Base-by-base conservation (phyloP, 495 filamentous ascomycete genomes). In the Aspergillus steynii region DNA sequence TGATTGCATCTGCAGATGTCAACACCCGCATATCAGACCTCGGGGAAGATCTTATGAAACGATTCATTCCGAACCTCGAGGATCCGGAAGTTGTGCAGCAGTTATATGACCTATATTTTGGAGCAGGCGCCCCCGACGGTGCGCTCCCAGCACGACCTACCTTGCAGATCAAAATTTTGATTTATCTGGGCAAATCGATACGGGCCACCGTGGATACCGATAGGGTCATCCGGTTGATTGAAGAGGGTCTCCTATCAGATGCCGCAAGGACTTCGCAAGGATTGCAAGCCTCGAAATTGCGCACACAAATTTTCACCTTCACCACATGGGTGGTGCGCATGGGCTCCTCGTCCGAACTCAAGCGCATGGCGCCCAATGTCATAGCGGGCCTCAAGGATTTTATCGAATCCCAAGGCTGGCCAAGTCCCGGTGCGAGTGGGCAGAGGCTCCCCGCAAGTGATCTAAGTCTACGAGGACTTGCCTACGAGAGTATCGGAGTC, bases 271-370 rank as follows among this genome's bases (percentile, higher is more conserved):
- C 81, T 56, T 71, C 82, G 28, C 77, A 83, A 55, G 88, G 88
- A 1, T 74, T 90, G n/a, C 89, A 92, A 69, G 84, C 83, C 5
- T 81, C 84, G 9, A 91, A 90, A 66, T 76, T 97, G 14, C 83
- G 91, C 59, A 86, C 87, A 51, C 91, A 93, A 29, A 84, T 96
- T n/a, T 93, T 98, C 68, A 86, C 86, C 49, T 96, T 92, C 66
- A 88, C 93, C 31, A 92, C 91, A 50, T 97, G 93, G 87, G 85
- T 93, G 26, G 90, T 92, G 6, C 83, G 89, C 50, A 89, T 91
- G 67, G 90, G 86, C 27, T 84, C 85, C 10, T 72, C 75, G 8
- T 78, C 77, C 15, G 81, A 85, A 50, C 74, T 90, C 9, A 80
- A 83, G 56, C 69, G 74, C 25, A 86, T 96, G 59, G 90, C 90